phyloP scores from a whole-genome alignment of 805 yeast genomes.

The Wickerhamomyces bisporus region DNA sequence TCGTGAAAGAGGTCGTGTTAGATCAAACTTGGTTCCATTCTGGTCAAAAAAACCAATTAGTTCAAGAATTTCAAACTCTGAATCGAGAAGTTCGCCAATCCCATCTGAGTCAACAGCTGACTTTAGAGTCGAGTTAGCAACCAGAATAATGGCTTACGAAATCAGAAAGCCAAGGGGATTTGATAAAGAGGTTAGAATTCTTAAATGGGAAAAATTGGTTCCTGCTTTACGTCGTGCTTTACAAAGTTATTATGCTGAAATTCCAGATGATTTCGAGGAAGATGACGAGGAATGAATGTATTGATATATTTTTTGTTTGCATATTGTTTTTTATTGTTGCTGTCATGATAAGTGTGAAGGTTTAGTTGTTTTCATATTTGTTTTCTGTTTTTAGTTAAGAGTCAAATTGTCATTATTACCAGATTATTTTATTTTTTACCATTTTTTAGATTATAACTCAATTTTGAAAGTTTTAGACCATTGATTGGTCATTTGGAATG shows the following conservation, averaged over 20 bases:
- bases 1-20: slow-evolving; percentile 59
- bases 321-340: too few relatives aligned
- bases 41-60: slow-evolving; percentile 59
- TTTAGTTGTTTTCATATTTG: too few relatives aligned
- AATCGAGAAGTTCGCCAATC: slow-evolving; percentile 9
- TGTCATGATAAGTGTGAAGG: too few relatives aligned
- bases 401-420: too few relatives aligned
- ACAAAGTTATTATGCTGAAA: slow-evolving; percentile 59
- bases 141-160: slow-evolving; percentile 60
- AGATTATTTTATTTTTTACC: too few relatives aligned
- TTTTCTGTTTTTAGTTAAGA: too few relatives aligned
- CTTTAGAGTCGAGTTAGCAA: slow-evolving; percentile 50
- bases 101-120: slow-evolving; percentile 24
- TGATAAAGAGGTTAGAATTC: slow-evolving; percentile 60
- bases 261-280: slow-evolving; percentile 31
- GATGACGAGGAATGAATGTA: slow-evolving; percentile 1
- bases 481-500: too few relatives aligned
- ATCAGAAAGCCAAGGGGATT: slow-evolving; percentile 61
- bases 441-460: too few relatives aligned
- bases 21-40: slow-evolving; percentile 62
- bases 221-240: slow-evolving; percentile 60
- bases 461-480: too few relatives aligned
- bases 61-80: slow-evolving; percentile 26
- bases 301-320: too few relatives aligned
- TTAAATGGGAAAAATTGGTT: slow-evolving; percentile 53